Evolutionary conservation across 2,329 filamentous ascomycete species (phyloP).

Genomic region (Sclerotinia glacialis): DNA sequence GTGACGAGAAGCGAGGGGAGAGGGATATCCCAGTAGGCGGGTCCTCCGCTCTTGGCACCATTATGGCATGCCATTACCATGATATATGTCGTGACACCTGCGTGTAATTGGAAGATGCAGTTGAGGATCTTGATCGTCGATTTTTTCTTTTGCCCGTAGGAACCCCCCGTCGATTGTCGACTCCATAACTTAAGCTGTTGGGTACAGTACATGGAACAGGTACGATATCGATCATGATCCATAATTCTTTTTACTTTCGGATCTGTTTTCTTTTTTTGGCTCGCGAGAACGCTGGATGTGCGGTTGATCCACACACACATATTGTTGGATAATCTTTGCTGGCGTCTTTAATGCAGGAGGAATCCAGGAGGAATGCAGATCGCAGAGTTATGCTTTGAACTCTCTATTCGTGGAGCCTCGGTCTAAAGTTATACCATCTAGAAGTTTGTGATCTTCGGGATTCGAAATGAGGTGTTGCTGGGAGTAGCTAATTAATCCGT

Average conservation of each 20-base stretch:
- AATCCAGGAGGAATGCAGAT: background rate
- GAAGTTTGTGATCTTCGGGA: too few relatives aligned
- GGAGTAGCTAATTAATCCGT: too few relatives aligned
- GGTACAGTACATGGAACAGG: background rate
- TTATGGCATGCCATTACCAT: background rate
- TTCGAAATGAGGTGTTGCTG: too few relatives aligned
- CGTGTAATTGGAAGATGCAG: background rate
- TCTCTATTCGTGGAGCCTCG: background rate
- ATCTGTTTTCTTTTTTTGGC: background rate
- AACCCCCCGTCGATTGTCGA: background rate
- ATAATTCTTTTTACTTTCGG: background rate
- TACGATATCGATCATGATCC: background rate
- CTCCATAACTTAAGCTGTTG: background rate
- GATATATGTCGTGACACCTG: background rate
- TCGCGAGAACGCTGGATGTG: background rate
- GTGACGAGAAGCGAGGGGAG: background rate
- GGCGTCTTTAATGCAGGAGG: background rate
- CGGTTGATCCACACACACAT: background rate
- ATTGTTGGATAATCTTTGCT: conserved; percentile 2
- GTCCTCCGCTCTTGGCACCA: conserved; percentile 3
- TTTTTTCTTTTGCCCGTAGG: too few relatives aligned
- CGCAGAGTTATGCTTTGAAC: background rate
- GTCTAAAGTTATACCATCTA: background rate
- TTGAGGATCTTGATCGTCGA: background rate
- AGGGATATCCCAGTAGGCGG: background rate